Base-by-base conservation (phyloP, 2,329 filamentous ascomycete species). In the Ceratocystis albifundus region DNA sequence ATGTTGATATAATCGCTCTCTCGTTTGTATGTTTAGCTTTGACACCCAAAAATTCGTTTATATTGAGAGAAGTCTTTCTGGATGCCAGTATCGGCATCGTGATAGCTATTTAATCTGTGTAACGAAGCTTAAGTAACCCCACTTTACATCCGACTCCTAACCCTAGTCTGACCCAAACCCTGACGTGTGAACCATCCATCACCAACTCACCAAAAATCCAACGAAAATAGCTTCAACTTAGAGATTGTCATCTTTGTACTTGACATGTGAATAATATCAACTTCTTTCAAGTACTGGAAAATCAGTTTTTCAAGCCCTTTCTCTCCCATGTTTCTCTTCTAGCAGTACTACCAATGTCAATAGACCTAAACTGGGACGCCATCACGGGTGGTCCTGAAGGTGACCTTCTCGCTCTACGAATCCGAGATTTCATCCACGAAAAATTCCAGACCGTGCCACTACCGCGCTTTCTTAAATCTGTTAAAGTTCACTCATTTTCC, bases 341-440 rank as follows among this genome's bases (percentile, higher is more conserved):
- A 28, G 46, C 46, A 48, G 46, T 48, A 22, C 17, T 53, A 53
- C 15, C 65, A 59, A 99, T 99, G 94, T 97, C 94, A 71, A 93
- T 99, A 79, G 92, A 97, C 74, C 88, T 99, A 75, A 91, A 96
- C 77, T 99, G 94, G 94, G 88, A 94, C 73, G 88, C 88, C 69
- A 84, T 97, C 73, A 97, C 93, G 25, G 87, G 86, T 69, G 94
- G 94, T 32, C 85, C 90, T 62, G 93, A 97, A 76, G 93, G 94
- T 66, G 82, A 86, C 70, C 88, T 85, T 65, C 85, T 96, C 69
- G 91, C 93, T 62, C 88, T 91, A 74, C 84, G 83, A 69, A 96
- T 99, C 76, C 89, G 93, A 70, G 86, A 87, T 72, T 99, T 99
- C 77, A 89, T 99, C 72, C 90, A 99, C 77, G 88, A 90, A 74